Evolutionary conservation across 352 stramenopile genomes (phyloP).

Genomic region (Phytophthora nicotianae): DNA sequence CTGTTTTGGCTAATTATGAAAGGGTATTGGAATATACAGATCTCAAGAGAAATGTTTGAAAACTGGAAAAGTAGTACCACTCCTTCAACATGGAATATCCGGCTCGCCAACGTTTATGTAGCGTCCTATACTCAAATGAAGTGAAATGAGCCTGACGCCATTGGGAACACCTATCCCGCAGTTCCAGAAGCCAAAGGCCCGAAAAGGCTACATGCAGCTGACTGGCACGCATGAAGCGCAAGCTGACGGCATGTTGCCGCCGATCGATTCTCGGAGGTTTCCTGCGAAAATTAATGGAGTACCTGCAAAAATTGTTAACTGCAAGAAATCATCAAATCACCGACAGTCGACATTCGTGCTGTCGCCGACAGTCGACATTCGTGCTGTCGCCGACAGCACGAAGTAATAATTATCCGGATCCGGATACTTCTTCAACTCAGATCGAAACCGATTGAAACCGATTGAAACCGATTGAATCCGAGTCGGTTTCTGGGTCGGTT

Average conservation of each 20-base stretch:
- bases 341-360: no score
- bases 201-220: neutral
- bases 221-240: slow-evolving; percentile 5
- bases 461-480: neutral
- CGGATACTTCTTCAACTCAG: neutral
- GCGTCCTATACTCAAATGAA: slow-evolving; percentile 8
- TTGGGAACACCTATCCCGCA: neutral
- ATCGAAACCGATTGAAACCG: slow-evolving; percentile 8
- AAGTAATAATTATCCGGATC: no score
- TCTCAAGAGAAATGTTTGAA: neutral
- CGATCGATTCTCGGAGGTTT: no score
- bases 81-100: slow-evolving; percentile 23
- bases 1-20: no score
- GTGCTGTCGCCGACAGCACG: no score
- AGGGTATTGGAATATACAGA: no score
- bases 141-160: slow-evolving; percentile 13
- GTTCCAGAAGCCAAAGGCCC: slow-evolving; percentile 10
- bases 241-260: slow-evolving; percentile 7
- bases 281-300: no score
- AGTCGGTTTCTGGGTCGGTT: no score
- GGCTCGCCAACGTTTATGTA: slow-evolving; percentile 7
- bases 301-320: no score
- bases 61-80: slow-evolving; percentile 1
- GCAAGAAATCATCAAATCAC: no score
- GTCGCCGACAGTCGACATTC: no score